Conservation (phyloP, 208 protist species). For the Trypanosoma rangeli region DNA sequence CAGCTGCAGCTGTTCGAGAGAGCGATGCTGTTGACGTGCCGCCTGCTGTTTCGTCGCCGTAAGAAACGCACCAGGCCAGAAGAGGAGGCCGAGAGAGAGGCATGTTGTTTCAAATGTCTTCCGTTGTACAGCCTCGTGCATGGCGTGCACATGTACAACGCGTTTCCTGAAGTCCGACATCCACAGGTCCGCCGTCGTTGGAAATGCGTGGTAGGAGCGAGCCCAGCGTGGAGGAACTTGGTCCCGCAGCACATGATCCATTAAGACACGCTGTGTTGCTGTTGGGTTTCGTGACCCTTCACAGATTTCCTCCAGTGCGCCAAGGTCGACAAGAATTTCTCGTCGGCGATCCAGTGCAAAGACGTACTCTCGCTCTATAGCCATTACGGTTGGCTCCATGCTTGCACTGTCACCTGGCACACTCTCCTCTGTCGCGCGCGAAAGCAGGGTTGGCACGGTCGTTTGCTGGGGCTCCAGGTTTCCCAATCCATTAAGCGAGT, state of each 20-base stretch:
- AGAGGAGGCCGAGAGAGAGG: slow-evolving; percentile 94
- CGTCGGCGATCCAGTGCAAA: slow-evolving; percentile 17
- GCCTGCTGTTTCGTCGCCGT: slow-evolving; percentile 97
- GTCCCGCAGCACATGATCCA: slow-evolving; percentile 79
- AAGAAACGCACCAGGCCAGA: slow-evolving; percentile 95
- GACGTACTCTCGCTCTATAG: slow-evolving; percentile 24
- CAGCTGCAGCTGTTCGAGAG: slow-evolving; percentile 93
- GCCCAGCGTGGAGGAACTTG: slow-evolving; percentile 88
- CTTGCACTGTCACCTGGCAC: neutral
- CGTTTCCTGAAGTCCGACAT: slow-evolving; percentile 62
- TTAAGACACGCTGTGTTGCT: slow-evolving; percentile 84
- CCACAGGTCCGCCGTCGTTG: slow-evolving; percentile 54
- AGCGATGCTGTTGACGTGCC: slow-evolving; percentile 76
- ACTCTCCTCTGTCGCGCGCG: neutral
- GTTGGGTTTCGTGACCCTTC: slow-evolving; percentile 72
- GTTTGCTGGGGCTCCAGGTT: neutral
- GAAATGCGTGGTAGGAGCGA: slow-evolving; percentile 34
- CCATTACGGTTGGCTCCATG: slow-evolving; percentile 16
- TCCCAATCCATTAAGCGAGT: neutral
- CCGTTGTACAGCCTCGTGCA: slow-evolving; percentile 41
- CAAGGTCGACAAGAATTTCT: slow-evolving; percentile 20
- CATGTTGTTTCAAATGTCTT: slow-evolving; percentile 28
- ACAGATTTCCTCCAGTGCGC: slow-evolving; percentile 10
- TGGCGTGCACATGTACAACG: slow-evolving; percentile 50
- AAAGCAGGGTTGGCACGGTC: neutral